Percentiles rank a stretch among this genome's conserved stretches.
Evolutionary conservation across 2,329 filamentous ascomycete genomes (phyloP).

Genomic region (Talaromyces sp.): DNA sequence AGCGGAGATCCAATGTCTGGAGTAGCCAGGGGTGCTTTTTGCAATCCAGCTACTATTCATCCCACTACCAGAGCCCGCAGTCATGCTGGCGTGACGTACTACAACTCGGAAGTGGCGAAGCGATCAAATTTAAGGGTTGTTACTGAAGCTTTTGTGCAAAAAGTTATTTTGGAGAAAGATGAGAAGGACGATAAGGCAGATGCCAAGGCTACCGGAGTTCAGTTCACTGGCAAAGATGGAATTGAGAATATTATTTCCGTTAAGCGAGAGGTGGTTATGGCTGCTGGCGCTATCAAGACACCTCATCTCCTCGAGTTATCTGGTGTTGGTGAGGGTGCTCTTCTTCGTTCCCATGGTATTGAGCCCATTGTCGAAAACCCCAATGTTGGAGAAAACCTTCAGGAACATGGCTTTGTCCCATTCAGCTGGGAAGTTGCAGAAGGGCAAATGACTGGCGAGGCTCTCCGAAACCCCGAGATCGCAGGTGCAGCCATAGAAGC

Average conservation of each 20-base stretch:
- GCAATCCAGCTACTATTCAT: slow-evolving; percentile 34
- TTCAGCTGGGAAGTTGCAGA: slow-evolving; percentile 24
- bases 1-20: slow-evolving; percentile 36
- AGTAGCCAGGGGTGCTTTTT: slow-evolving; percentile 42
- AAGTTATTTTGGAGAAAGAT: slow-evolving; percentile 47
- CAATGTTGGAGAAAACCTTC: slow-evolving; percentile 54
- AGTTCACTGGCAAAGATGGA: slow-evolving; percentile 25
- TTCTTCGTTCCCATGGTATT: slow-evolving; percentile 48
- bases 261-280: slow-evolving; percentile 58
- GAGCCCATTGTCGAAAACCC: slow-evolving; percentile 46
- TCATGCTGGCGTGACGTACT: slow-evolving; percentile 20
- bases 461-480: slow-evolving; percentile 21
- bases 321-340: slow-evolving; percentile 44
- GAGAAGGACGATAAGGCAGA: no score
- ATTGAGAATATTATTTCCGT: slow-evolving; percentile 28
- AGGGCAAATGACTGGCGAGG: slow-evolving; percentile 26
- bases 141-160: slow-evolving; percentile 50
- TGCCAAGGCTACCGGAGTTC: slow-evolving; percentile 19
- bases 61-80: slow-evolving; percentile 12
- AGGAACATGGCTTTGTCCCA: slow-evolving; percentile 44
- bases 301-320: not conserved
- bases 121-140: slow-evolving; percentile 52
- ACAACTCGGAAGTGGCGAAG: slow-evolving; percentile 31
- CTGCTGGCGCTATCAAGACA: slow-evolving; percentile 22
- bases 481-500: slow-evolving; percentile 21